Percentiles rank a stretch among this genome's conserved stretches.
Conservation (phyloP, 2,329 filamentous ascomycete species). For the Ophiostoma tasmaniense region DNA sequence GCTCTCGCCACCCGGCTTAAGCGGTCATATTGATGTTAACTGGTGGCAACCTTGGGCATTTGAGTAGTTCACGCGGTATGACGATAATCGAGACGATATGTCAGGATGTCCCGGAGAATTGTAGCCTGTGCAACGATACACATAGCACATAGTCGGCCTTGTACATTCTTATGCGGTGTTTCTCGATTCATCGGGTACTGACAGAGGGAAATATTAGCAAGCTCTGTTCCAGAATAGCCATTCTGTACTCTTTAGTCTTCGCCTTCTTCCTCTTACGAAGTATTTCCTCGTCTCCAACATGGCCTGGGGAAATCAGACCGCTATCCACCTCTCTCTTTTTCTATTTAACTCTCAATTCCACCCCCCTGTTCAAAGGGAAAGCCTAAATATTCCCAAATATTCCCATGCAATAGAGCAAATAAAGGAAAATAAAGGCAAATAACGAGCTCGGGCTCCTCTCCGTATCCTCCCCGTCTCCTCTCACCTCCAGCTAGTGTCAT, state of each 20-base stretch:
- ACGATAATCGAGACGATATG: neutral
- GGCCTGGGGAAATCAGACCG: slow-evolving; percentile 6
- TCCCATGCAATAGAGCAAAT: neutral
- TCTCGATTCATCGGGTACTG: too few species aligned
- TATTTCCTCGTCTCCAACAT: neutral
- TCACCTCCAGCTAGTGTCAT: neutral
- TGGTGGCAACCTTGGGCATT: neutral
- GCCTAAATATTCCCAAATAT: neutral
- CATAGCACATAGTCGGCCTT: neutral
- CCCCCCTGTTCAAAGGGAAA: neutral
- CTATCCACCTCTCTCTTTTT: slow-evolving; percentile 4
- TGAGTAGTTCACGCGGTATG: neutral
- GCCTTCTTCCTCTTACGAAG: neutral
- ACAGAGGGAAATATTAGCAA: too few species aligned
- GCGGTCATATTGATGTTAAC: neutral
- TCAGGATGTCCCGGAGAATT: neutral
- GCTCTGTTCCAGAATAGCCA: too few species aligned
- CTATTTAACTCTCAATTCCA: neutral
- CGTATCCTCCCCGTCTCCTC: neutral
- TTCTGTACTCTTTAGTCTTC: too few species aligned
- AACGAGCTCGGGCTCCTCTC: neutral
- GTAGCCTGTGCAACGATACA: neutral
- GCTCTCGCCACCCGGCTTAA: neutral
- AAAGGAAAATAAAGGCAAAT: neutral
- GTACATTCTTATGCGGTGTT: neutral